Evolutionary conservation across 2,329 filamentous ascomycete species (phyloP).

Genomic region (Cytospora schulzeri): DNA sequence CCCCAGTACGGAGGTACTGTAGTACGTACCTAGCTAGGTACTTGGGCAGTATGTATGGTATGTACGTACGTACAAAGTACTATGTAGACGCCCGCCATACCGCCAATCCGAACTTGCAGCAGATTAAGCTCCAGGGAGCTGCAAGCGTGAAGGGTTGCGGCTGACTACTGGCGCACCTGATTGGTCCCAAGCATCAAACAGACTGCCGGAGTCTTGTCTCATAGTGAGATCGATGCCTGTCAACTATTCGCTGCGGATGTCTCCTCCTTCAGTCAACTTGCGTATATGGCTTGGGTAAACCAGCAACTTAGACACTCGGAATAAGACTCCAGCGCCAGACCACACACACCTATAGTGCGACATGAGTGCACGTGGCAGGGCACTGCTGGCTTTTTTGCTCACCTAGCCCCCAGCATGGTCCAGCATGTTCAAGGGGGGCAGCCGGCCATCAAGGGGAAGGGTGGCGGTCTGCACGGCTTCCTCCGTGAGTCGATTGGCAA

Average conservation of each 20-base stretch:
- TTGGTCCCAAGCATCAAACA: conserved; percentile 4
- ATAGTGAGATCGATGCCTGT: neutral
- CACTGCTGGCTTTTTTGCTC: neutral
- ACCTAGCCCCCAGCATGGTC: neutral
- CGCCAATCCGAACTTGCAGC: neutral
- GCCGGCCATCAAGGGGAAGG: too few species aligned
- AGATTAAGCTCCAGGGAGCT: neutral
- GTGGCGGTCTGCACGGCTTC: neutral
- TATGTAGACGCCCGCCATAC: neutral
- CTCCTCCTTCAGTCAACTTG: neutral
- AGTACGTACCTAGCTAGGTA: neutral
- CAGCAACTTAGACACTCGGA: neutral
- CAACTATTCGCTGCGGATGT: conserved; percentile 10
- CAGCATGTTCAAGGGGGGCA: too few species aligned
- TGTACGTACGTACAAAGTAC: neutral
- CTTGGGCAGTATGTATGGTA: too few species aligned
- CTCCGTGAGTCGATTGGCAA: neutral
- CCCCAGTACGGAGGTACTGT: neutral
- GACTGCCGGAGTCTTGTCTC: conserved; percentile 17
- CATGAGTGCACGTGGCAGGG: conserved; percentile 13
- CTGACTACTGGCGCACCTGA: conserved; percentile 1
- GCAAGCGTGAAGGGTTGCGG: neutral
- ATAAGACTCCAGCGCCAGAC: neutral
- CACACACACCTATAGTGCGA: conserved; percentile 9
- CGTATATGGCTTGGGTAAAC: neutral